phyloP scores from a whole-genome alignment of 495 filamentous ascomycete genomes.

The Neurospora sp. region DNA sequence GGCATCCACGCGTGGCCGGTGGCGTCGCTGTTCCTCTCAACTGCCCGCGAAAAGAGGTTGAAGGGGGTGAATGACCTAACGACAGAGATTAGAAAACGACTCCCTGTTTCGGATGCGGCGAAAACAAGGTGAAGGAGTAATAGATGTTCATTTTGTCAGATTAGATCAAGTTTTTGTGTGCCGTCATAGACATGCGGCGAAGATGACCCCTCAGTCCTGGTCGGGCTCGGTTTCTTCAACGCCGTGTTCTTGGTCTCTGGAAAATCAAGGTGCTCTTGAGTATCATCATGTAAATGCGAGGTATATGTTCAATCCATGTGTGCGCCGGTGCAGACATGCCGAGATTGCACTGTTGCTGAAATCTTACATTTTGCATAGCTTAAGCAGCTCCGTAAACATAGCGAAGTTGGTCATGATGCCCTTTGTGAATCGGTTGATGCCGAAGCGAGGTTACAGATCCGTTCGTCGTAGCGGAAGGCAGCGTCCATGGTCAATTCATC shows the following conservation, averaged over 20 bases:
- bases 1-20: constrained; percentile 76
- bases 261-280: constrained; percentile 25
- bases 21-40: constrained; percentile 55
- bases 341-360: neutral
- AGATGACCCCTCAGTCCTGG: constrained; percentile 36
- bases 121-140: neutral
- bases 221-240: constrained; percentile 33
- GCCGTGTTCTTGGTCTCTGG: constrained; percentile 31
- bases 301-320: neutral
- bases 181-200: constrained; percentile 37
- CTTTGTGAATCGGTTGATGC: neutral
- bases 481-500: neutral
- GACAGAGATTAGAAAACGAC: constrained; percentile 33
- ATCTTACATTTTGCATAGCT: neutral
- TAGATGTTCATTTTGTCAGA: constrained; percentile 27
- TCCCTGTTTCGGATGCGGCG: constrained; percentile 6
- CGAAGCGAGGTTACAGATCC: neutral
- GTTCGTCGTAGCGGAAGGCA: neutral
- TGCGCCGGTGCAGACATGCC: neutral
- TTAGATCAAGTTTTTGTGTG: constrained; percentile 44
- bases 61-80: constrained; percentile 48
- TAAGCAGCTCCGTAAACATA: neutral
- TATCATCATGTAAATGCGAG: constrained; percentile 30
- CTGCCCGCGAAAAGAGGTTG: constrained; percentile 41
- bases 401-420: neutral